Evolutionary conservation across 1,284 basidiomycete species (phyloP).

Genomic region (Phellopilus nigrolimitatus): DNA sequence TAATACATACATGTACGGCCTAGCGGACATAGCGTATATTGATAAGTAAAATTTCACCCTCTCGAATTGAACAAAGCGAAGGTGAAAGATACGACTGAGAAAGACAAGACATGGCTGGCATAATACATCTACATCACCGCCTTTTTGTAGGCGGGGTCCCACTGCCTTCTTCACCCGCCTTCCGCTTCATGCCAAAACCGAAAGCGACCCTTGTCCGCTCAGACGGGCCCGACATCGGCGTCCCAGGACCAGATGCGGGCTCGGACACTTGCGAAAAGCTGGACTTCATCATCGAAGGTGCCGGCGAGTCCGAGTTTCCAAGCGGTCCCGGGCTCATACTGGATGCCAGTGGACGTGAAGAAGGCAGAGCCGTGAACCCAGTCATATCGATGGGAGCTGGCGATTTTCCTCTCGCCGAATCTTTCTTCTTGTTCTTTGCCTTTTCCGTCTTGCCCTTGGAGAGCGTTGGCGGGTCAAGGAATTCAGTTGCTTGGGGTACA

Average conservation of each 20-base stretch:
- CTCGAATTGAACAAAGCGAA: too few species aligned
- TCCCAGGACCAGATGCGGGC: slow-evolving; percentile 42
- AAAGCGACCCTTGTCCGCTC: slow-evolving; percentile 72
- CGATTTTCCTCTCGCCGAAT: slow-evolving; percentile 46
- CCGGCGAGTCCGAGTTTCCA: slow-evolving; percentile 60
- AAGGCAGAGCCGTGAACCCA: slow-evolving; percentile 69
- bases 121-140: slow-evolving; percentile 26
- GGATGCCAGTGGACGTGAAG: slow-evolving; percentile 39
- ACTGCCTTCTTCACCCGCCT: slow-evolving; percentile 58
- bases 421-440: slow-evolving; percentile 71
- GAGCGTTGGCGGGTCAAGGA: slow-evolving; percentile 71
- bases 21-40: too few species aligned
- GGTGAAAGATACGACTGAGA: too few species aligned
- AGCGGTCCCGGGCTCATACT: slow-evolving; percentile 43
- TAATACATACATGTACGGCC: too few species aligned
- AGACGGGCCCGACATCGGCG: slow-evolving; percentile 40
- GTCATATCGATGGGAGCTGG: slow-evolving; percentile 43
- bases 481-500: slow-evolving; percentile 74
- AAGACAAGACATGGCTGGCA: too few species aligned
- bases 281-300: slow-evolving; percentile 45
- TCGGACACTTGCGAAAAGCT: slow-evolving; percentile 72
- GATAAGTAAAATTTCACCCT: too few species aligned
- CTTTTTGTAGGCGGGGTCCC: slow-evolving; percentile 44
- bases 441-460: slow-evolving; percentile 74
- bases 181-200: slow-evolving; percentile 72